phyloP scores from a whole-genome alignment of 202 grass and related monocot genomes.

The Thinopyrum obtusiflorum region DNA sequence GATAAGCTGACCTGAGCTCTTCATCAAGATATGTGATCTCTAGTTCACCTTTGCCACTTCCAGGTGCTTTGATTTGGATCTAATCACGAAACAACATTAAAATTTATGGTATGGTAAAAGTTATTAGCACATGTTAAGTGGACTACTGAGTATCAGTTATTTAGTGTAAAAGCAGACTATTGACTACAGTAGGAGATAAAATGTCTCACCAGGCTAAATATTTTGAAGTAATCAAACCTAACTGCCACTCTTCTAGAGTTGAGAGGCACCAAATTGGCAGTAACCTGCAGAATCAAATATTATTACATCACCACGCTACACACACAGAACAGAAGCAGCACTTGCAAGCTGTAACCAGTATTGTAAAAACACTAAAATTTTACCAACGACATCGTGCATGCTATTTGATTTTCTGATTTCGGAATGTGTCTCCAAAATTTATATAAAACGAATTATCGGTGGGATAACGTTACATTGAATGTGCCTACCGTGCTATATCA shows the following conservation, averaged over 20 bases:
- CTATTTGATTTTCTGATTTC: not conserved
- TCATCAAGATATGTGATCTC: slow-evolving; percentile 94
- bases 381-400: not conserved
- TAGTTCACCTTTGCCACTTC: slow-evolving; percentile 78
- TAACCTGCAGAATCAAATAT: slow-evolving; percentile 70
- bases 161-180: not conserved
- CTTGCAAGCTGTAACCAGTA: not conserved
- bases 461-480: not conserved
- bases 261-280: slow-evolving; percentile 77
- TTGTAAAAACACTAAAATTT: not conserved
- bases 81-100: slow-evolving; percentile 9
- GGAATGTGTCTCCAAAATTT: not conserved
- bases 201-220: slow-evolving; percentile 84
- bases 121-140: not conserved
- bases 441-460: not conserved
- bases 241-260: slow-evolving; percentile 68
- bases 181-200: slow-evolving; percentile 6
- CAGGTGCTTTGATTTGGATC: slow-evolving; percentile 83
- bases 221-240: slow-evolving; percentile 89
- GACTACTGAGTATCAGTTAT: not conserved
- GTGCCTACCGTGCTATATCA: not conserved
- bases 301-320: not conserved
- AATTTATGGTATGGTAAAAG: not conserved
- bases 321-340: slow-evolving; percentile 13
- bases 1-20: slow-evolving; percentile 68